Percentiles rank a stretch among this genome's conserved stretches.
These are phyloP conservation scores for Pseudogymnoascus sp. DNA, from an alignment of 2,329 filamentous ascomycete species.

Conservation along the genomic window DNA sequence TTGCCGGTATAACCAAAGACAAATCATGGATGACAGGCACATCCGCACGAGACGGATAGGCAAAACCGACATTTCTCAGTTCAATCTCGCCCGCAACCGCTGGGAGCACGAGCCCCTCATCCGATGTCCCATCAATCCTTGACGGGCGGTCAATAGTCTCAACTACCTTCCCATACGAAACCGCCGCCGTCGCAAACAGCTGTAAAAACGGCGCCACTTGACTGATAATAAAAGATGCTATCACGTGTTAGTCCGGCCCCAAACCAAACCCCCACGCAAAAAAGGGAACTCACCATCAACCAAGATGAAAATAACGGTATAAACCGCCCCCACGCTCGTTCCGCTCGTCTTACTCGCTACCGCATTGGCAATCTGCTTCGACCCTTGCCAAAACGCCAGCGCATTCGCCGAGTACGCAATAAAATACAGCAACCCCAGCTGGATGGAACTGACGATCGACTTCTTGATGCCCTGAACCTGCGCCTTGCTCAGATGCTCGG, in stretches of 20 bases:
- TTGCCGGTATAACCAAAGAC: conserved; percentile 27
- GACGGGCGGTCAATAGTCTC: conserved; percentile 36
- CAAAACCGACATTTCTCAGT: conserved; percentile 29
- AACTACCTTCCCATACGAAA: conserved; percentile 28
- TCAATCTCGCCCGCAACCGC: conserved; percentile 24
- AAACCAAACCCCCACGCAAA: conserved; percentile 27
- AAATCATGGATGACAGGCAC: conserved; percentile 28
- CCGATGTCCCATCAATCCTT: conserved; percentile 17
- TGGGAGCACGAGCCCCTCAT: conserved; percentile 14
- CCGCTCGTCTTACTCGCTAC: conserved; percentile 6
- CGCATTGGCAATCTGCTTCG: conserved; percentile 33
- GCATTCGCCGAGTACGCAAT: conserved; percentile 53
- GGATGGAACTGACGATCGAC: conserved; percentile 40
- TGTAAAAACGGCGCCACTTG: conserved; percentile 45
- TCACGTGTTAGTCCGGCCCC: background rate
- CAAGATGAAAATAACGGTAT: conserved; percentile 47
- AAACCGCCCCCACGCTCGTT: conserved; percentile 41
- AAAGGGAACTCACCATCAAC: conserved; percentile 36
- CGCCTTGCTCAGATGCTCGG: conserved; percentile 37
- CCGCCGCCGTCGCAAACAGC: conserved; percentile 33
- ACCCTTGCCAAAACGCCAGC: conserved; percentile 53
- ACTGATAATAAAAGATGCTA: conserved; percentile 38
- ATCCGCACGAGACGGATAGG: conserved; percentile 28
- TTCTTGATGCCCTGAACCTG: conserved; percentile 42
- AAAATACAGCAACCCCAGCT: conserved; percentile 48